Evolutionary conservation across 2,329 filamentous ascomycete species (phyloP).

Genomic region (Ascochyta viciae-villosae): DNA sequence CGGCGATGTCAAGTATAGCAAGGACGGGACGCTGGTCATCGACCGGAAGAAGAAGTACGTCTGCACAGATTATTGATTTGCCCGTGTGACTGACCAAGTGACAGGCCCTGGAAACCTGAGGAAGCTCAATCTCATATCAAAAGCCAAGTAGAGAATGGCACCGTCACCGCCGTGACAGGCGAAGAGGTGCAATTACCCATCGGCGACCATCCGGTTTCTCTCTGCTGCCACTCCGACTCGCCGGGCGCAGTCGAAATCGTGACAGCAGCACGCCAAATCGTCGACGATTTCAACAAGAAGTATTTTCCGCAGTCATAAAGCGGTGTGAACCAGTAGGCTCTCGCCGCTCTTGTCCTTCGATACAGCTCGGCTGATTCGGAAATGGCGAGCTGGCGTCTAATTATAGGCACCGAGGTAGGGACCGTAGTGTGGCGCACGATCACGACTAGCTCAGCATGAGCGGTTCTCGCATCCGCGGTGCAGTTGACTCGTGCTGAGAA

Average conservation of each 20-base stretch:
- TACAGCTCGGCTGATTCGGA: slow-evolving; percentile 16
- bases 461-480: slow-evolving; percentile 9
- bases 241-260: slow-evolving; percentile 55
- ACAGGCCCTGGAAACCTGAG: slow-evolving; percentile 51
- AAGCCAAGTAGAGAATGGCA: slow-evolving; percentile 50
- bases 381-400: slow-evolving; percentile 13
- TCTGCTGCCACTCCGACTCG: slow-evolving; percentile 56
- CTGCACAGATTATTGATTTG: neutral
- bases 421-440: slow-evolving; percentile 11
- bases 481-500: slow-evolving; percentile 13
- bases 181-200: slow-evolving; percentile 52
- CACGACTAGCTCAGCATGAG: slow-evolving; percentile 7
- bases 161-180: slow-evolving; percentile 52
- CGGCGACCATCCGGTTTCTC: slow-evolving; percentile 51
- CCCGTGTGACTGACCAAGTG: slow-evolving; percentile 2
- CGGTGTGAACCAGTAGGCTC: neutral
- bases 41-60: slow-evolving; percentile 64
- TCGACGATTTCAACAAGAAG: slow-evolving; percentile 51
- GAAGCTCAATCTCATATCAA: slow-evolving; percentile 52
- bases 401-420: slow-evolving; percentile 15
- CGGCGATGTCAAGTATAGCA: slow-evolving; percentile 63
- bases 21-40: slow-evolving; percentile 60
- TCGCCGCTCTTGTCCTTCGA: slow-evolving; percentile 4
- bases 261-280: slow-evolving; percentile 51
- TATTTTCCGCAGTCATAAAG: slow-evolving; percentile 1